phyloP scores from a whole-genome alignment of 1,284 basidiomycete species.

The Cryptococcus jaspeensis region DNA sequence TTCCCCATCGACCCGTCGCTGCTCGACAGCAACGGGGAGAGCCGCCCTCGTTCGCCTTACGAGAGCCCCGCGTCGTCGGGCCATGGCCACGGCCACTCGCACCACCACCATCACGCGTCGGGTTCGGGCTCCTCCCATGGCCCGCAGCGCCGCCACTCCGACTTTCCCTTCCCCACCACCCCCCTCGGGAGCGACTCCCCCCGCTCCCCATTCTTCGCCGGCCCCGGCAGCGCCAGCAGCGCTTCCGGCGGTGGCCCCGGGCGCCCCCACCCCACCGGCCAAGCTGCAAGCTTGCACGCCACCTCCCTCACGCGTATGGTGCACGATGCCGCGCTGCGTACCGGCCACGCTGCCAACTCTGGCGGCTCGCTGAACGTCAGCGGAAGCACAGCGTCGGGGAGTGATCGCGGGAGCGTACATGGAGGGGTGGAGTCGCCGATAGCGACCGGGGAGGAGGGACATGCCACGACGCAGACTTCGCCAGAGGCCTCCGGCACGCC shows the following conservation, averaged over 20 bases:
- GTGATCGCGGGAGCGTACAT: constrained; percentile 19
- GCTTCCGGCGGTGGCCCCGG: too few species aligned
- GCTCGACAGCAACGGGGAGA: constrained; percentile 17
- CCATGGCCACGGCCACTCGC: too few species aligned
- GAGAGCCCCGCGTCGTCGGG: too few species aligned
- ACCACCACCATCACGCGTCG: background rate
- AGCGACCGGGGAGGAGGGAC: background rate
- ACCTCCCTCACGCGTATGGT: constrained; percentile 48
- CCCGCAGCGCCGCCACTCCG: background rate
- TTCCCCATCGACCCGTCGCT: constrained; percentile 25
- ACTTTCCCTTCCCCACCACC: constrained; percentile 26
- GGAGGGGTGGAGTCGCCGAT: constrained; percentile 16
- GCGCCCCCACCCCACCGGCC: constrained; percentile 16
- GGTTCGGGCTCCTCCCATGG: background rate
- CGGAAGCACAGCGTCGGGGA: constrained; percentile 14
- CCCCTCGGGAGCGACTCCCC: constrained; percentile 13
- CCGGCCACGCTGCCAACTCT: constrained; percentile 42
- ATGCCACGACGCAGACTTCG: constrained; percentile 15
- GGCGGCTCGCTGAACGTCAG: constrained; percentile 21
- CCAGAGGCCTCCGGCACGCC: constrained; percentile 20
- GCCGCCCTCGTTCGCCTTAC: constrained; percentile 19
- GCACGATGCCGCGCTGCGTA: constrained; percentile 47
- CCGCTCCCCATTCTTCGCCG: constrained; percentile 14
- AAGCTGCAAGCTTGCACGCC: constrained; percentile 26
- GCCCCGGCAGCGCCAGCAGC: too few species aligned